These are phyloP conservation scores for Myrica gale DNA, from an alignment of 306 rosid species.

Conservation along the genomic window DNA sequence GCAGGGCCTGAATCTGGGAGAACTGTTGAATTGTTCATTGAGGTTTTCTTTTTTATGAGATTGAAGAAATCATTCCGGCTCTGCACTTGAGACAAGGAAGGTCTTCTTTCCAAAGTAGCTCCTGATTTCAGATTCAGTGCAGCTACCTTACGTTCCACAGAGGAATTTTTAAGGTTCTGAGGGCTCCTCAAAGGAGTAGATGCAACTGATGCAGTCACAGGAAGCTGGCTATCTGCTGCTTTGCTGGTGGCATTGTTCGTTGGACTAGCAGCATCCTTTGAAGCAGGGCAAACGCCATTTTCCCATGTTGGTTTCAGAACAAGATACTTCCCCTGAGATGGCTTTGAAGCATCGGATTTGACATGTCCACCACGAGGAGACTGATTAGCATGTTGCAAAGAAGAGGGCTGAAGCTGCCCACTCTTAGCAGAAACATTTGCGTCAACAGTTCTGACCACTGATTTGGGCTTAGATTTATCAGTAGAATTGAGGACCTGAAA, in stretches of 20 bases:
- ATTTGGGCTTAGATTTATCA: slow-evolving; percentile 84
- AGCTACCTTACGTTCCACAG: slow-evolving; percentile 64
- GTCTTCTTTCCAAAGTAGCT: slow-evolving; percentile 68
- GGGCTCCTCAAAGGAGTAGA: slow-evolving; percentile 68
- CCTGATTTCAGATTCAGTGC: slow-evolving; percentile 69
- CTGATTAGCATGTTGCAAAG: slow-evolving; percentile 51
- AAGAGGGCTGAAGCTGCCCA: slow-evolving; percentile 57
- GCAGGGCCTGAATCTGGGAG: slow-evolving; percentile 55
- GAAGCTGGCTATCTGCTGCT: slow-evolving; percentile 57
- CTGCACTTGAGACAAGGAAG: slow-evolving; percentile 76
- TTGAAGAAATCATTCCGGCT: slow-evolving; percentile 96
- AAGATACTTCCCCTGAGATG: slow-evolving; percentile 83
- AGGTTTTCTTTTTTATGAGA: slow-evolving; percentile 72
- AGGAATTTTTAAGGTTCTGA: slow-evolving; percentile 45
- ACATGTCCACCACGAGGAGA: slow-evolving; percentile 64
- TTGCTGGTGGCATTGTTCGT: slow-evolving; percentile 49
- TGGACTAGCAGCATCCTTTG: slow-evolving; percentile 72
- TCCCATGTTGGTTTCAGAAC: slow-evolving; percentile 90
- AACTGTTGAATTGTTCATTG: slow-evolving; percentile 45
- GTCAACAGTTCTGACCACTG: slow-evolving; percentile 55
- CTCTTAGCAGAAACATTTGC: slow-evolving; percentile 54
- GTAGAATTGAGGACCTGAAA: slow-evolving; percentile 67
- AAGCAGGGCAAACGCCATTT: slow-evolving; percentile 60
- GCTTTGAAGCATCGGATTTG: slow-evolving; percentile 70
- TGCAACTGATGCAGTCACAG: slow-evolving; percentile 59